Conservation (phyloP, 1,139 yeast genomes). For the Yamadazyma spencermartinsiae region DNA sequence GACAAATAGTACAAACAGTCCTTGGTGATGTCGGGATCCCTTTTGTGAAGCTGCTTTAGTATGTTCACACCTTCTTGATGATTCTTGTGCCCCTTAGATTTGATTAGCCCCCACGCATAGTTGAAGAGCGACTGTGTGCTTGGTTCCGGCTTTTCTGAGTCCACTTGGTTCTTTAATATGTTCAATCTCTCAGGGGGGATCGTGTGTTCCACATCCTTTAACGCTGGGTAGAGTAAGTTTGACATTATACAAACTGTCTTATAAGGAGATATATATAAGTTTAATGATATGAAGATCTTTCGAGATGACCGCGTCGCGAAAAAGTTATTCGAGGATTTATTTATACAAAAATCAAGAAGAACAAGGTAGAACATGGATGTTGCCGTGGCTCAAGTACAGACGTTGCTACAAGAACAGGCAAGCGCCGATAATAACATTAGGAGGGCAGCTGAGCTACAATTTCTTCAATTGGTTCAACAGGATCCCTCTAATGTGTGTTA, state of each 20-base stretch:
- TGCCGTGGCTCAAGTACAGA: constrained; percentile 3
- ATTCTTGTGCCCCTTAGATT: constrained; percentile 58
- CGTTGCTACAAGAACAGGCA: constrained; percentile 33
- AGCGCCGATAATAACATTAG: constrained; percentile 39
- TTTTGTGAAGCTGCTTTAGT: constrained; percentile 71
- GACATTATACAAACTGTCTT: no score
- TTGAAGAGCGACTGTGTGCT: constrained; percentile 86
- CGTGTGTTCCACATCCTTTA: constrained; percentile 52
- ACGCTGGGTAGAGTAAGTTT: constrained; percentile 32
- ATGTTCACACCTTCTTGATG: constrained; percentile 80
- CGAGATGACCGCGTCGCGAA: no score
- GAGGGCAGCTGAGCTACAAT: constrained; percentile 36
- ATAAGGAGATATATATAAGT: no score
- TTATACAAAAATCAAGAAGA: no score
- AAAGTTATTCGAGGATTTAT: no score
- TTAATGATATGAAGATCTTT: no score
- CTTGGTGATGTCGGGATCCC: constrained; percentile 78
- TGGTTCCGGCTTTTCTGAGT: constrained; percentile 77
- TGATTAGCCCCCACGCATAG: constrained; percentile 94
- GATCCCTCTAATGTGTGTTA: constrained; percentile 36
- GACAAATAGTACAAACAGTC: constrained; percentile 89
- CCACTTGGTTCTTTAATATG: constrained; percentile 73
- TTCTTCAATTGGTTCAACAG: constrained; percentile 24
- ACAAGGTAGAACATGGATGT: not conserved
- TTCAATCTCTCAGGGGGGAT: constrained; percentile 74